Evolutionary conservation across 1,284 basidiomycete species (phyloP), one percentile per base, ranked within the genome.

Genomic region (Limonomyces culmigenus): DNA sequence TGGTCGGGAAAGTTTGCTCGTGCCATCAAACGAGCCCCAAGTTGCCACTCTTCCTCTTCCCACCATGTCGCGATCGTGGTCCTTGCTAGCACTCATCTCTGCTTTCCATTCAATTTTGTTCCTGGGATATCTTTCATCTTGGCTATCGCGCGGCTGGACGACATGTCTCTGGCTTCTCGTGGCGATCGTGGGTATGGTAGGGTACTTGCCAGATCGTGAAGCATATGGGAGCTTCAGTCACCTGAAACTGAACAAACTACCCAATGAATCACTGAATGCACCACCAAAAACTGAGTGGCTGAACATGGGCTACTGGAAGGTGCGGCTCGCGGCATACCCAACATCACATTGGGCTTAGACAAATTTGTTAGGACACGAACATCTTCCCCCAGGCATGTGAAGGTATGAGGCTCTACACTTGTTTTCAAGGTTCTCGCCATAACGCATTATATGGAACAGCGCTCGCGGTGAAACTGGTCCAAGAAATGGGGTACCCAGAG

Each of bases 301-400:
- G 23, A 76, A 77, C 48, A 73, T 75, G 67, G 74, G 72, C 3
- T 71, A 60, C 42, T 75, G 72, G 73, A 64, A 65, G 61, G 70
- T 70, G 30, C 33, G 51, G 19, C 34, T n/a, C 10, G 8, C 25
- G 25, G 8, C 25, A 27, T 8, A 8, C 8, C 10, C 8, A 8
- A 8, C 25, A n/a, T 8, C 25, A 8, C 25, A 27, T 27, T 27
- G 10, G 8, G 10, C 25, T 27, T 27, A 27, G n/a, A 27, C 13
- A 12, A n/a, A n/a, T n/a, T n/a, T n/a, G n/a, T n/a, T 40, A 74
- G 70, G 50, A 67, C 33, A 65, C 67, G 1, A 41, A 51, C 30
- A 43, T 48, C 14, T 80, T 77, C 45, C 67, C 75, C 2, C 49
- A 65, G 19, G 76, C 76, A 14, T 75, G 72, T 44, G 58, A 66